These are phyloP conservation scores for Backusella tuberculispora DNA, from an alignment of 192 early-diverging fungal species.

Conservation along the genomic window DNA sequence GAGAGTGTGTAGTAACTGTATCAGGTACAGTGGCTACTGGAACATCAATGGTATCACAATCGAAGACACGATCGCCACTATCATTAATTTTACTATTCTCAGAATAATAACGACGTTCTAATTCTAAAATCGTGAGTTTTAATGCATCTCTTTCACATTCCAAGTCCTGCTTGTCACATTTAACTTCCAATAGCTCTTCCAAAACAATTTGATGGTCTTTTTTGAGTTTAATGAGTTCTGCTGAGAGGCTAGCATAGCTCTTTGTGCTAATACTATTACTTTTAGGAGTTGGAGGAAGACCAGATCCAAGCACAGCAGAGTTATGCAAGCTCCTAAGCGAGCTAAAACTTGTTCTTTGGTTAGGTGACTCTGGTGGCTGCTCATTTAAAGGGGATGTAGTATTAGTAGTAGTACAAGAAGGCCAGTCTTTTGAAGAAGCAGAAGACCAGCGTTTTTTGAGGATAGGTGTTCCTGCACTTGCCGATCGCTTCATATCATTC, in stretches of 20 bases:
- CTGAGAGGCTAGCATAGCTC: not conserved
- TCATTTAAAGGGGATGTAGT: not conserved
- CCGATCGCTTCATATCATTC: conserved; percentile 15
- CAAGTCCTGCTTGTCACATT: conserved; percentile 55
- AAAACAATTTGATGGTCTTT: not conserved
- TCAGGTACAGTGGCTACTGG: not conserved
- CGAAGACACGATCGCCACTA: not conserved
- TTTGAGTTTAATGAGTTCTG: not conserved
- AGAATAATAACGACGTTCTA: conserved; percentile 19
- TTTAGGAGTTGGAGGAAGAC: conserved; percentile 5
- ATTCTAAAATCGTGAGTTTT: conserved; percentile 44
- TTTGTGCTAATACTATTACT: not conserved
- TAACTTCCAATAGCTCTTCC: conserved; percentile 48
- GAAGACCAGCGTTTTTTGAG: conserved; percentile 24
- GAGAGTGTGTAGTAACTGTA: not conserved
- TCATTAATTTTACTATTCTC: not conserved
- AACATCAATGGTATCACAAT: not conserved
- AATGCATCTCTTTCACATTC: conserved; percentile 58
- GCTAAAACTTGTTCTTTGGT: conserved; percentile 10
- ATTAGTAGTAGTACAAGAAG: not conserved
- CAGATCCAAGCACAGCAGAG: not conserved
- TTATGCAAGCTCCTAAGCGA: conserved; percentile 6
- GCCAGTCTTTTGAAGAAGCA: conserved; percentile 14
- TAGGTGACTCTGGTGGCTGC: not conserved
- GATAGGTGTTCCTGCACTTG: conserved; percentile 7